Evolutionary conservation across 2,329 filamentous ascomycete genomes (phyloP), one percentile per base, ranked within the genome.

Genomic region (Akanthomyces dipterigenus): DNA sequence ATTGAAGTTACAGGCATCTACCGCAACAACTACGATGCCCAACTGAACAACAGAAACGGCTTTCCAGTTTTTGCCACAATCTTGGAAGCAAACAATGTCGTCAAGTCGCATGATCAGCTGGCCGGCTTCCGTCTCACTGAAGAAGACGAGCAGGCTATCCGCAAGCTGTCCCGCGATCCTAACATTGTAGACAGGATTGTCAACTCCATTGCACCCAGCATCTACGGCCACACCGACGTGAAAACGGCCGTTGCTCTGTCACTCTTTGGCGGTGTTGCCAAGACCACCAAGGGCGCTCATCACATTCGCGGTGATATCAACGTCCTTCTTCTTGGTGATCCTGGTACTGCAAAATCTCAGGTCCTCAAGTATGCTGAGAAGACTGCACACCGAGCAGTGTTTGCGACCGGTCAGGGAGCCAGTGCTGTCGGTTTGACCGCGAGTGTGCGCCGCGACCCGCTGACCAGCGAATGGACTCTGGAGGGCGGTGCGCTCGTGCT

Each of bases 31-130:
- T 99, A 97, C 71, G 93, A 98, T 72, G 93, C 95, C 3, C 91
- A 96, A 68, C 83, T 99, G 60, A 99, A 99, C 78, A 98, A 97
- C 78, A 93, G 95, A 71, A 99, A 98, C 71, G 95, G 95, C 5
- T 98, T 99, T 77, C 95, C 95, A 0, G 95, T 99, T 40, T 99
- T 99, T 74, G 93, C 95, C 5, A 99, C 95, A 0, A 95, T 99
- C 63, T 83, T 99, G 5, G 95, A 99, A 75, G 96, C 96, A 28
- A 99, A 99, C 76, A 93, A 99, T 67, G 87, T 98, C 5, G 88
- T 98, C 75, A 99, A 99, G 75, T 88, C 93, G 0, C 95, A 99
- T 71, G 95, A 99, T 73, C 93, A 99, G 76, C 87, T 99, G 63
- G 95, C 95, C 69, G 95, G 95, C 61, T 99, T 99, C 82, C 86